A percentile compares a stretch with the other conserved stretches of the same genome.
These are phyloP conservation scores for Phytophthora melonis DNA, from an alignment of 352 stramenopile genomes.

Conservation along the genomic window DNA sequence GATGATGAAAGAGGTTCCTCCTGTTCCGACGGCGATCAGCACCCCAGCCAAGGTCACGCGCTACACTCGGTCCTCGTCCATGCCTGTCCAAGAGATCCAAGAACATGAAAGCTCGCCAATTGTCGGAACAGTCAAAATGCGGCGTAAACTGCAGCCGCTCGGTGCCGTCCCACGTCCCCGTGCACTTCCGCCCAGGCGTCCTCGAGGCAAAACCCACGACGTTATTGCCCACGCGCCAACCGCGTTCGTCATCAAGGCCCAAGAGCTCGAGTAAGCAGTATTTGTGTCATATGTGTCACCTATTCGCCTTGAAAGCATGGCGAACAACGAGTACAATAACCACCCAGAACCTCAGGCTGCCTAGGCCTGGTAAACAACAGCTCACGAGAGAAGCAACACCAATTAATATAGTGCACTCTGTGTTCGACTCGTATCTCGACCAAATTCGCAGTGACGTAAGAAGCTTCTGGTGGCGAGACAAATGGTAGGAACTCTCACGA, in stretches of 20 bases:
- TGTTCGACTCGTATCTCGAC: background rate
- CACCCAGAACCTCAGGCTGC: background rate
- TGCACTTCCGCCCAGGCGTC: constrained; percentile 27
- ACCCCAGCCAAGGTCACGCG: constrained; percentile 20
- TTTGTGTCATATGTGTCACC: constrained; percentile 26
- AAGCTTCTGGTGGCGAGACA: too few relatives aligned
- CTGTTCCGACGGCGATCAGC: constrained; percentile 20
- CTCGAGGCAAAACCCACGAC: constrained; percentile 23
- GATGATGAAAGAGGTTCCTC: background rate
- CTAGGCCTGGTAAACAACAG: background rate
- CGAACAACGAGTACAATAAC: background rate
- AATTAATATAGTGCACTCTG: constrained; percentile 31
- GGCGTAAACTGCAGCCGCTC: constrained; percentile 30
- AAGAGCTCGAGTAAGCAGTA: constrained; percentile 23
- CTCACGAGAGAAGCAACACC: constrained; percentile 13
- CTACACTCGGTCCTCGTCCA: constrained; percentile 20
- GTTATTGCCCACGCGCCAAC: constrained; percentile 17
- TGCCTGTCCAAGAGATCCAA: constrained; percentile 23
- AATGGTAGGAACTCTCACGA: too few relatives aligned
- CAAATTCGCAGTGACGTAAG: too few relatives aligned
- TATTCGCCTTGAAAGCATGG: too few relatives aligned
- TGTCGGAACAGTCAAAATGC: constrained; percentile 31
- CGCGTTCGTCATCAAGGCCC: constrained; percentile 25
- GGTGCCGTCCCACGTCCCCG: constrained; percentile 18
- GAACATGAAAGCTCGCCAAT: constrained; percentile 22